Base-by-base conservation (phyloP, 352 stramenopile genomes). In the Globisporangium spinosum region DNA sequence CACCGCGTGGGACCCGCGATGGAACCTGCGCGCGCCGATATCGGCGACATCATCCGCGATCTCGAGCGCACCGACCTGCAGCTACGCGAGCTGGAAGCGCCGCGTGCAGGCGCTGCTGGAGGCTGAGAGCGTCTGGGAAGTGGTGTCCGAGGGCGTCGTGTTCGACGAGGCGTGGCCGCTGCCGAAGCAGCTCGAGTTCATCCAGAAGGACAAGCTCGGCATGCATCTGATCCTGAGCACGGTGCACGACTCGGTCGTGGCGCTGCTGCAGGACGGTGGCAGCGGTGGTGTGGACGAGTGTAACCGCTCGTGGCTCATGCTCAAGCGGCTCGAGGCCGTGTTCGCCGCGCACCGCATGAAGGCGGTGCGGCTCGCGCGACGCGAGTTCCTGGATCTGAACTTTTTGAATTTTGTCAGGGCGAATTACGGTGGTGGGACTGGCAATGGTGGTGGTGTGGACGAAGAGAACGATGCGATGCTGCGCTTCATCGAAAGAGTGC, bases 181-280 rank as follows among this genome's bases (percentile, higher is more conserved):
- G 20, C 45, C 61, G 47, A 66, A 66, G 61, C 61, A 65, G 43
- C 59, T 65, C 59, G 59, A 65, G 59, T 65, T 65, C 59, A 65
- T 65, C 25, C 40, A 54, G 17, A 65, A 65, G 59, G 59, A 65
- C 43, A 65, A 65, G 59, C 59, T 54, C 59, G 59, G 43, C 43
- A 55, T 65, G 59, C 59, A 65, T 17, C 43, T 65, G 23, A 35
- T 65, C 8, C 25, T 65, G 22, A 38, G 5, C 3, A 45, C 59
- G 23, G 25, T 65, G 43, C 59, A 65, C 59, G 59, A 65, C 59
- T 27, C 35, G 40, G 25, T 47, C 32, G 56, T 47, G 20, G 17
- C 15, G 56, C 56, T 47, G 56, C 56, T 57, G 27, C 56, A 47
- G 56, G 12, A 20, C 23, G 5, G 13, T 12, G 22, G 22, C 2